Evolutionary conservation across 2,329 filamentous ascomycete genomes (phyloP), one percentile per base, ranked within the genome.

Genomic region (Arthrobotrys sinensis): DNA sequence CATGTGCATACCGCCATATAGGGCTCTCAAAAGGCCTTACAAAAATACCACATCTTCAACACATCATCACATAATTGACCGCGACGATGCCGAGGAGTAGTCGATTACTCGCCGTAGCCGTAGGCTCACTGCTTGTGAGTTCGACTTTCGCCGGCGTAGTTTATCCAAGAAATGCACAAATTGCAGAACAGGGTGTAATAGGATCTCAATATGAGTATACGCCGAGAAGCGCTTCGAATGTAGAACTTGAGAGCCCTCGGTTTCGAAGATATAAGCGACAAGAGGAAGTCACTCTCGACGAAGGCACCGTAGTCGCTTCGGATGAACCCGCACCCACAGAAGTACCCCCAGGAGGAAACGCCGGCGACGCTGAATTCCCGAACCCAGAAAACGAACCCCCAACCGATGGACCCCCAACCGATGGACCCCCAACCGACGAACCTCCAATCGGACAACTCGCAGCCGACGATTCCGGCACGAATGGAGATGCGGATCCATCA

Each of bases 121-220:
- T 76, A 12, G 55, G 40, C 60, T 70, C 73, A 24, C 60, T 77
- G 5, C 73, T 77, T 19, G 43, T 46, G 40, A 67, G 57, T 12
- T 77, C 57, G 0, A 21, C 50, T 14, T 66, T 52, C 40, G 73
- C 65, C 2, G 48, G 50, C 2, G 38, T 62, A 7, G 32, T 73
- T 14, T 4, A 60, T 11, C 36, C 28, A 0, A 34, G 34, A 24
- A 55, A 38, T 38, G n/a, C 14, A 14, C 1, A 57, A n/a, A 34
- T 45, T 1, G 16, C 1, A 21, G 21, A 43, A 5, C 7, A 50
- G 1, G 19, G 34, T 19, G 11, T 43, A 43, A 12, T 38, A 6
- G 46, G 21, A 8, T 21, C 50, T 50, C 46, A 4, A 50, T 53
- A 66, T 21, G 32, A 40, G 16, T 7, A 21, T 24, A 24, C 45